Percentiles rank a stretch among this genome's conserved stretches.
Conservation (phyloP, 2,329 filamentous ascomycete species). For the Ramichloridium luteum region DNA sequence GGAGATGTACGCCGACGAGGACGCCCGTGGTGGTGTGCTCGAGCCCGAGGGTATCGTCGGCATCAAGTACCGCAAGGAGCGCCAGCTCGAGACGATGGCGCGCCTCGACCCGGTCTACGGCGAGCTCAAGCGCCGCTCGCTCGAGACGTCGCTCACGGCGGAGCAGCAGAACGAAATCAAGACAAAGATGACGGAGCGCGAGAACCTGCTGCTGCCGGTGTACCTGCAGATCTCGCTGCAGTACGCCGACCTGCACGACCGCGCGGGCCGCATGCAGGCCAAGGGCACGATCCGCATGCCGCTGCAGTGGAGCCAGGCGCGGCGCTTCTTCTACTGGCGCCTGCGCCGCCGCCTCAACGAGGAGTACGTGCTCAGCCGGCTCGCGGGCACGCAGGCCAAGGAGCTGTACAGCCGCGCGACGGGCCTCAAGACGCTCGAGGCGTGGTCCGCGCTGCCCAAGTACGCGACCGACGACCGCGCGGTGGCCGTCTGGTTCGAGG, state of each 20-base stretch:
- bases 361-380: slow-evolving; percentile 90
- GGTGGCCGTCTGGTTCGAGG: slow-evolving; percentile 91
- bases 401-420: slow-evolving; percentile 28
- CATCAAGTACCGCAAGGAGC: slow-evolving; percentile 97
- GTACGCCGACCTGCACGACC: slow-evolving; percentile 94
- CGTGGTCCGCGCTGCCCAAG: slow-evolving; percentile 67
- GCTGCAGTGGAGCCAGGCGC: slow-evolving; percentile 75
- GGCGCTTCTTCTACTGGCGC: slow-evolving; percentile 99
- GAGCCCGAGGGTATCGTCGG: slow-evolving; percentile 97
- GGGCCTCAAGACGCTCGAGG: slow-evolving; percentile 63
- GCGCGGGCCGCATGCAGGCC: slow-evolving; percentile 93
- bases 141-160: slow-evolving; percentile 52
- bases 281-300: slow-evolving; percentile 83
- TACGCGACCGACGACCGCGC: slow-evolving; percentile 70
- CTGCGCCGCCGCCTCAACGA: slow-evolving; percentile 92
- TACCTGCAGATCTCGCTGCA: slow-evolving; percentile 93
- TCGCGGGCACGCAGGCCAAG: slow-evolving; percentile 42
- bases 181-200: slow-evolving; percentile 68
- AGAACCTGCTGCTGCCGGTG: slow-evolving; percentile 80
- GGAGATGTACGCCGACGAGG: slow-evolving; percentile 98
- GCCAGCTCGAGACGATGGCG: slow-evolving; percentile 94
- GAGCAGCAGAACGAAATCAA: slow-evolving; percentile 72
- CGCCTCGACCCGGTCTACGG: slow-evolving; percentile 78
- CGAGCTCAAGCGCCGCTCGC: slow-evolving; percentile 67
- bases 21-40: slow-evolving; percentile 89